Base-by-base conservation (phyloP, 2,329 filamentous ascomycete genomes). In the Triangularia setosa region DNA sequence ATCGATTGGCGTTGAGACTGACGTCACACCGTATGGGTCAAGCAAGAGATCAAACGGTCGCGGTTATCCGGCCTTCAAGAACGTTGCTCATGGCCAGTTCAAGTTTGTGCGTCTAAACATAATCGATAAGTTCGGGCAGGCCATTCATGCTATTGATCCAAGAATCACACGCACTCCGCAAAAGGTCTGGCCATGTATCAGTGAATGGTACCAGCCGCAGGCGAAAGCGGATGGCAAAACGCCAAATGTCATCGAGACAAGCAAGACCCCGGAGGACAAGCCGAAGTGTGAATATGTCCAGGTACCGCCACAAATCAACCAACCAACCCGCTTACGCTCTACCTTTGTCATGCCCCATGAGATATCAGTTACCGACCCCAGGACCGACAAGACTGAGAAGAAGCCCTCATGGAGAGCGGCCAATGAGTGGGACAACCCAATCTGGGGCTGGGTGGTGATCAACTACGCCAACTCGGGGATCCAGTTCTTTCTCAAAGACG, bases 91-190 rank as follows among this genome's bases (percentile, higher is more conserved):
- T 67, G 81, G 81, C 0, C 81, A 84, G 66, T 72, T 83, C 23
- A 65, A 70, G 8, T 79, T 82, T 65, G 74, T 74, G 1, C 80
- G 81, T 65, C 63, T 84, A 48, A 80, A 81, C 67, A 75, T 83
- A 48, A 72, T 83, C 30, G 81, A 83, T 71, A 82, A 82, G 67
- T 83, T 83, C 55, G 81, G 81, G 0, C 81, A 82, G 57, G 71
- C 71, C 9, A 60, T 80, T 24, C 53, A 67, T 8, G 73, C 73
- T n/a, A 73, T 79, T 14, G 73, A 78, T 48, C 70, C 72, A 5
- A 5, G 16, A 2, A 25, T 6, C 2, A 3, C 25, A 3, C n/a
- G 5, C 14, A 3, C 3, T 2, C n/a, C 11, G 28, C 18, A 4
- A 1, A 2, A 5, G 3, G 12, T 58, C 28, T 58, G 23, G 9